Base-by-base conservation (phyloP, 306 rosid species). In the Morella rubra region DNA sequence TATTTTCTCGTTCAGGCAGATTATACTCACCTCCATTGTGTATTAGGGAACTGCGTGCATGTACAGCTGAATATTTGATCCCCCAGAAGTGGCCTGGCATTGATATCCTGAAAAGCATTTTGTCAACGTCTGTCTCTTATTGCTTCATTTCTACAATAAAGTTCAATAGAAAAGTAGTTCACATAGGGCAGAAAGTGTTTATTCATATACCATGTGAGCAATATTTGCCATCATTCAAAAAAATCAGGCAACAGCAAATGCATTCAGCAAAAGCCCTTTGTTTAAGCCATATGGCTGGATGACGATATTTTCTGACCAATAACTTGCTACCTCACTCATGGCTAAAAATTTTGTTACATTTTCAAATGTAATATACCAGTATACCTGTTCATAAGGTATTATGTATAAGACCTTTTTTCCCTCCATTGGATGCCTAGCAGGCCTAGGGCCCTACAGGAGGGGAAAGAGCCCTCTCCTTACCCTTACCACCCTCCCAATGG, bases 71-170 rank as follows among this genome's bases (percentile, higher is more conserved):
- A 81, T 86, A 64, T 78, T 67, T 76, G 76, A 78, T 79, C 86
- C 90, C 78, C 75, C 82, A 70, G 69, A 79, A 78, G 37, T 81
- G 87, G 84, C 81, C 37, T 49, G 84, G 82, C 41, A 55, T 46
- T 45, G 76, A 68, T 79, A 84, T 86, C 91, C 97, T 89, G 91
- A 72, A 85, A 79, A 79, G 71, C 40, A 76, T 75, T 54, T 19
- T 13, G 40, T 73, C 69, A 73, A 76, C 15, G 44, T 66, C 61
- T 75, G 74, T 65, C 52, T 75, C 70, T 24, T 7, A 74, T 47
- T 61, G 54, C 76, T n/a, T 13, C 1, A 40, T 37, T 7, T 59
- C 65, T 44, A 37, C 44, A 44, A 18, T 54, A 18, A 44, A 42
- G 14, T 70, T 78, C 32, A 8, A 18, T 46, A 20, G 14, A 77